Evolutionary conservation across 768 basidiomycete species (phyloP), one percentile per base, ranked within the genome.

Genomic region (Naematelia encephala): DNA sequence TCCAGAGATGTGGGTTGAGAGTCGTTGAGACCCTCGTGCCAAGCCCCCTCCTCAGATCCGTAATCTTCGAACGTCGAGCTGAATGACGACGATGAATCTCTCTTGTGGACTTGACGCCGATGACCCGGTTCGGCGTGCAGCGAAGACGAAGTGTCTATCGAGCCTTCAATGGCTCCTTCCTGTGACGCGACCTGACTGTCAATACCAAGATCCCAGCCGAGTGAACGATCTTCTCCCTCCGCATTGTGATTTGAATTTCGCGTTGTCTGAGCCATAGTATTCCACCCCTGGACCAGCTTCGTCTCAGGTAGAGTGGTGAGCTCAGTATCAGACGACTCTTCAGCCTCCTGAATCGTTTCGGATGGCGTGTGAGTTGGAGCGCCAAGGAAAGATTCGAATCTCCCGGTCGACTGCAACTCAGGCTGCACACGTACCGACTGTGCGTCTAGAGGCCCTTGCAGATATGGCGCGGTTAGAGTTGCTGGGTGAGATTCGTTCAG

Each of bases 281-380:
- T 39, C 34, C 34, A 39, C 8, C 34, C 34, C 16, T 39, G 34
- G 34, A 39, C 34, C 34, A 39, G 8, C 34, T 39, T 8, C 8
- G 16, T 39, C 16, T 39, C 34, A 8, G 34, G 34, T 39, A 39
- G 8, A 16, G 34, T 16, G 16, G 34, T 16, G 8, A 39, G 16
- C 8, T 16, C 34, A 39, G 34, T 39, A 39, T 39, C 8, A 39
- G 34, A 39, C 10, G 30, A 30, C 44, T 62, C 61, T 14, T 63
- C 61, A 11, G 51, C 49, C 48, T 65, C 61, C 21, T 60, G 47
- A 19, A 63, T 62, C 10, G 44, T 61, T 30, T 60, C 14, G 48
- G 27, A 4, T 60, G 47, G 22, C 29, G 60, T 23, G 22, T 4
- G 22, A 48, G 43, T 16, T 45, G 25, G 5, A 46, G 49, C 26